phyloP scores from a whole-genome alignment of 1,284 basidiomycete species.

The Phellopilus nigrolimitatus region DNA sequence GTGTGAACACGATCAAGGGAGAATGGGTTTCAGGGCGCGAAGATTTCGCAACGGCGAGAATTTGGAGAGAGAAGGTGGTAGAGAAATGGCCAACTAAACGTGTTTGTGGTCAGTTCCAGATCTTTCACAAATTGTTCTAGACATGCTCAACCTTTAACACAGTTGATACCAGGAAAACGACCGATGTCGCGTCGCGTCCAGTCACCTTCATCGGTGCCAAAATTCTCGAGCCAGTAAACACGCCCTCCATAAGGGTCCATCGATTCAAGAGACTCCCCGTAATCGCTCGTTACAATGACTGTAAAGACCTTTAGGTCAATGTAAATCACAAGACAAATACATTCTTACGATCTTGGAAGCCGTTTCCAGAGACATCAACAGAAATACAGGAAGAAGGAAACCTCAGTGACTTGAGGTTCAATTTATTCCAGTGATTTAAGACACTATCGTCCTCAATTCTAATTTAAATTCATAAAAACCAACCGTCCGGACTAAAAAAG shows the following conservation, averaged over 20 bases:
- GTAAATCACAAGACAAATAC: neutral
- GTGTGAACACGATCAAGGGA: slow-evolving; percentile 19
- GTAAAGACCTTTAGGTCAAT: neutral
- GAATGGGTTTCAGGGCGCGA: slow-evolving; percentile 5
- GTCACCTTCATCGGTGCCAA: slow-evolving; percentile 17
- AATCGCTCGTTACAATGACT: slow-evolving; percentile 18
- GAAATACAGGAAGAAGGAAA: slow-evolving; percentile 5
- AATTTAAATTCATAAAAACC: neutral
- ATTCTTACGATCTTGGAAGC: slow-evolving; percentile 17
- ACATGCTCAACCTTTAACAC: slow-evolving; percentile 15
- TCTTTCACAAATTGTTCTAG: neutral
- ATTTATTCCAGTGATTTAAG: slow-evolving; percentile 7
- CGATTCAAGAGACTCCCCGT: slow-evolving; percentile 9
- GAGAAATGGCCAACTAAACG: slow-evolving; percentile 19
- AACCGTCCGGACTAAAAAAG: neutral
- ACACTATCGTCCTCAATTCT: slow-evolving; percentile 10
- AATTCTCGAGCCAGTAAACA: slow-evolving; percentile 19
- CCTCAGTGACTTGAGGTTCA: slow-evolving; percentile 5
- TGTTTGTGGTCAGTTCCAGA: neutral
- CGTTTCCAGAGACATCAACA: slow-evolving; percentile 16
- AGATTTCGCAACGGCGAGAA: slow-evolving; percentile 16
- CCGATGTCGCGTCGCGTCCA: slow-evolving; percentile 18
- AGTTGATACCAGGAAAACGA: slow-evolving; percentile 17
- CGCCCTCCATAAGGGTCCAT: slow-evolving; percentile 15
- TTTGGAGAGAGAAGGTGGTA: slow-evolving; percentile 18